Evolutionary conservation across 306 rosid species (phyloP).

Genomic region (Oxytropis ochrocephala): DNA sequence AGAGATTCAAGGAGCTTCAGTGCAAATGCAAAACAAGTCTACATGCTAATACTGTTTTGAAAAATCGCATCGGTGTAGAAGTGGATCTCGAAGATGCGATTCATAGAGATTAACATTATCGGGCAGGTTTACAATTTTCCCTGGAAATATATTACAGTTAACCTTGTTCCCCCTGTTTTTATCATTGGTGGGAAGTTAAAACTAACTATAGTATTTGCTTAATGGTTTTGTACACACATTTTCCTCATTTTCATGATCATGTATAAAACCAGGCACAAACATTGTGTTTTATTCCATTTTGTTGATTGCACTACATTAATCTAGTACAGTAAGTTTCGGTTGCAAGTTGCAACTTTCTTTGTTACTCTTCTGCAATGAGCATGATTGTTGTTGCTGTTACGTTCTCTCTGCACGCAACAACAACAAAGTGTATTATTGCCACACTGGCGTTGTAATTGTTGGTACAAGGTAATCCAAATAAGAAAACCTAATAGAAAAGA

Average conservation of each 20-base stretch:
- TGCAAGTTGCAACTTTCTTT: neutral
- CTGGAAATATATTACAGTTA: neutral
- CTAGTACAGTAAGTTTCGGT: neutral
- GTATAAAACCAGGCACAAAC: neutral
- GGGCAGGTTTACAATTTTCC: neutral
- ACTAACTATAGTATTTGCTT: slow-evolving; percentile 20
- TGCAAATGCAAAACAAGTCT: slow-evolving; percentile 41
- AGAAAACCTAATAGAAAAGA: too few species aligned
- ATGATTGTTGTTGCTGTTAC: too few species aligned
- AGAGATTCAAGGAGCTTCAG: slow-evolving; percentile 65
- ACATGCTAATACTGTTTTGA: slow-evolving; percentile 44
- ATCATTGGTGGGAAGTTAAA: slow-evolving; percentile 13
- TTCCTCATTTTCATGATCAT: slow-evolving; percentile 16
- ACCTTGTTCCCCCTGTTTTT: slow-evolving; percentile 20
- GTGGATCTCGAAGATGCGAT: slow-evolving; percentile 58
- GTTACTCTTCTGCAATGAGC: too few species aligned
- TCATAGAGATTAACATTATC: slow-evolving; percentile 36
- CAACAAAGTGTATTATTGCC: too few species aligned
- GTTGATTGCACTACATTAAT: neutral
- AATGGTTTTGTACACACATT: neutral
- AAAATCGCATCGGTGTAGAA: slow-evolving; percentile 53
- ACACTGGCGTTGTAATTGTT: too few species aligned
- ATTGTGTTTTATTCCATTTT: neutral
- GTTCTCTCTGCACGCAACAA: too few species aligned
- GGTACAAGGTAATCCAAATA: too few species aligned